phyloP scores from a whole-genome alignment of 2,329 filamentous ascomycete species.

The Neonectria faginata region DNA sequence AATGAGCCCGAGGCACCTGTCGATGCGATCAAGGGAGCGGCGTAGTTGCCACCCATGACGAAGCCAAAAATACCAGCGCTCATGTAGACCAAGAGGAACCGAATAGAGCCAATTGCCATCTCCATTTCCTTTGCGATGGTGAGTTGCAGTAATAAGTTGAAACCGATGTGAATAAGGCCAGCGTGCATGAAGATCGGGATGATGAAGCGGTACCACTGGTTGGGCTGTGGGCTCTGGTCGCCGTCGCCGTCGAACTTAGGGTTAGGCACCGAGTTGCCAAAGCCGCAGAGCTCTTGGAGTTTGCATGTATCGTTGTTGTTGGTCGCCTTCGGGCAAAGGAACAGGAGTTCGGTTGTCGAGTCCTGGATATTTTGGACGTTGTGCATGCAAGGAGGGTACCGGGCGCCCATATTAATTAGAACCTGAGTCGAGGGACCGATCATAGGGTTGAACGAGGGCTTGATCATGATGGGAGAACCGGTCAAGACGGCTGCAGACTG shows the following conservation, averaged over 20 bases:
- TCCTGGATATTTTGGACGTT: constrained; percentile 75
- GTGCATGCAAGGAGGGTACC: constrained; percentile 96
- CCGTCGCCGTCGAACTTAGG: constrained; percentile 67
- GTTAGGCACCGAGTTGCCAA: constrained; percentile 74
- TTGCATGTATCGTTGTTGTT: constrained; percentile 72
- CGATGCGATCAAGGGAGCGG: constrained; percentile 82
- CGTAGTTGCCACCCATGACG: constrained; percentile 93
- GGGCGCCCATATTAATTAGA: constrained; percentile 95
- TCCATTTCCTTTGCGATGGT: constrained; percentile 95
- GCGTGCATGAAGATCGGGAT: constrained; percentile 95
- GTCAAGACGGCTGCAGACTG: constrained; percentile 74
- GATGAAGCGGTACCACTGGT: constrained; percentile 99
- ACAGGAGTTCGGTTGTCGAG: constrained; percentile 61
- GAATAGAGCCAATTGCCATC: constrained; percentile 84
- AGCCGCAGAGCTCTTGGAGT: constrained; percentile 85
- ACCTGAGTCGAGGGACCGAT: constrained; percentile 92
- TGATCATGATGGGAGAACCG: constrained; percentile 79
- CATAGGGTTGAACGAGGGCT: constrained; percentile 95
- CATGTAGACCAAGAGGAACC: constrained; percentile 91
- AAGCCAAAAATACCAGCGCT: constrained; percentile 95
- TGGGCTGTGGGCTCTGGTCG: constrained; percentile 71
- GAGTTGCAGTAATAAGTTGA: constrained; percentile 93
- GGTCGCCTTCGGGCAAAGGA: constrained; percentile 86
- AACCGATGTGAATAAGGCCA: constrained; percentile 92
- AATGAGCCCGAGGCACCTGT: constrained; percentile 90